Conservation (phyloP, 2,329 filamentous ascomycete species). For the Hymenoscyphus occultus region DNA sequence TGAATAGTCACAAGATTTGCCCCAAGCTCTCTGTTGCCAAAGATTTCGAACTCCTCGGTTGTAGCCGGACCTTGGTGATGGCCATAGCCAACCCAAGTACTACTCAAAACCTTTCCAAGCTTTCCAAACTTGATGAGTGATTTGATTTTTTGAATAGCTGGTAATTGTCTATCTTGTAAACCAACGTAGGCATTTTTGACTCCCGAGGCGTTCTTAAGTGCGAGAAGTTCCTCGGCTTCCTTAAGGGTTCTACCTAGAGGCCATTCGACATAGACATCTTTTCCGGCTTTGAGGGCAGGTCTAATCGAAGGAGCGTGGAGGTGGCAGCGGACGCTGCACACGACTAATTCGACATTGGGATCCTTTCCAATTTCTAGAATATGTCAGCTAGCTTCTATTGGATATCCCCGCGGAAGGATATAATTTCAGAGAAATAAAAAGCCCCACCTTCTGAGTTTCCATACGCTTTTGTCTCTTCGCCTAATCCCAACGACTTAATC, state of each 20-base stretch:
- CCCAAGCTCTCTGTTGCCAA: conserved; percentile 46
- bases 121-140: conserved; percentile 44
- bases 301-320: conserved; percentile 42
- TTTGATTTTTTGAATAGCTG: conserved; percentile 44
- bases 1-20: conserved; percentile 32
- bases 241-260: conserved; percentile 43
- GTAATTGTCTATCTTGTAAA: conserved; percentile 48
- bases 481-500: conserved; percentile 41
- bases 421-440: not conserved
- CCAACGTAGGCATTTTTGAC: conserved; percentile 44
- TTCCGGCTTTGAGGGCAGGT: conserved; percentile 44
- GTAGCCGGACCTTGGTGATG: conserved; percentile 8
- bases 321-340: conserved; percentile 45
- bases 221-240: conserved; percentile 44
- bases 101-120: conserved; percentile 52
- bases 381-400: conserved; percentile 3
- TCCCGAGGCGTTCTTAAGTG: conserved; percentile 41
- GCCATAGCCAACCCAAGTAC: conserved; percentile 18
- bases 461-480: conserved; percentile 42
- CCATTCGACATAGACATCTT: conserved; percentile 51
- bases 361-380: conserved; percentile 43
- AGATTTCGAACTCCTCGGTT: conserved; percentile 43
- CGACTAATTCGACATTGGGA: conserved; percentile 47
- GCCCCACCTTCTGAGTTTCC: conserved; percentile 37
- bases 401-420: not conserved